Base-by-base conservation (phyloP, 2,329 filamentous ascomycete species). In the Pseudocercospora eumusae region DNA sequence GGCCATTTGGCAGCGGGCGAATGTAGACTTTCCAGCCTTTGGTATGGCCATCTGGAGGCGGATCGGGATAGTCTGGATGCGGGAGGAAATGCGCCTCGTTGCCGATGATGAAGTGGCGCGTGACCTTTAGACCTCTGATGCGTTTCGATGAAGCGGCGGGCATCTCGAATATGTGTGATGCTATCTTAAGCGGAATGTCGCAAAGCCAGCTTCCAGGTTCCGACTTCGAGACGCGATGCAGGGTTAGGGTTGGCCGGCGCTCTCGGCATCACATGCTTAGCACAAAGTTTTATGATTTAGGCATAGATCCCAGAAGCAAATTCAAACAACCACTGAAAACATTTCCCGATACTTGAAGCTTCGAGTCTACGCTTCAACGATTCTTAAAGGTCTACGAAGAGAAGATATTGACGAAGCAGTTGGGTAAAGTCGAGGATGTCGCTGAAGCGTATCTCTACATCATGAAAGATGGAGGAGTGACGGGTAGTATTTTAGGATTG, bases 11-110 rank as follows among this genome's bases (percentile, higher is more conserved):
- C 58, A 96, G 83, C 52, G 93, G 92, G 74, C 90, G 90, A 61
- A 99, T 91, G 76, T 96, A 98, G 66, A 98, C 91, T 72, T 90
- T 88, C 95, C 95, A 99, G 66, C 90, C 91, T 81, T 98, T 96
- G 31, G 93, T 98, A 81, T 99, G 95, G 77, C 96, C 93, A 64
- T 91, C 84, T 23, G 93, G 92, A 3, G 91, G 86, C 69, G 88
- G 86, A 73, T 85, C 83, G 56, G 91, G 89, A 75, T 91, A 89
- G 78, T 92, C 92, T 45, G 87, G 88, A 52, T 85, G 83, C 20
- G 93, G 92, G 64, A 95, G 78, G 36, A 75, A 73, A 75, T 76
- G 79, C 63, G 80, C 79, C 72, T 80, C 77, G 52, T 80, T 81
- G 68, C 80, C 80, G 70, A 82, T 82, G 67, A 82, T 75, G 70